A percentile compares a stretch with the other conserved stretches of the same genome.
Evolutionary conservation across 2,329 filamentous ascomycete genomes (phyloP).

Genomic region (Teratosphaeria pseudoeucalypti): DNA sequence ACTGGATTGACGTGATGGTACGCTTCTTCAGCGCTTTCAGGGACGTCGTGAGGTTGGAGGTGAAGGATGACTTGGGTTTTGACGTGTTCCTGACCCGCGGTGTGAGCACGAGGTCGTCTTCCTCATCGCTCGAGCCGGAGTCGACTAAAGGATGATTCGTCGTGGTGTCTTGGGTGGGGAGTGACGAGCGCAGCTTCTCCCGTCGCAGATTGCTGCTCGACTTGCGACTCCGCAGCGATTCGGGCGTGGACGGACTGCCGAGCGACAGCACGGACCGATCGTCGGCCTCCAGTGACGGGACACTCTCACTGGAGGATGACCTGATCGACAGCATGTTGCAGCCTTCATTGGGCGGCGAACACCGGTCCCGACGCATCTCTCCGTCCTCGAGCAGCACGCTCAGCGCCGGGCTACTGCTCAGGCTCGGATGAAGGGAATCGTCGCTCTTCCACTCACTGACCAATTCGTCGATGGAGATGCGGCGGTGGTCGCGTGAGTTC

Average conservation of each 20-base stretch:
- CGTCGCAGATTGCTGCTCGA: slow-evolving; percentile 32
- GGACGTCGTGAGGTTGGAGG: slow-evolving; percentile 54
- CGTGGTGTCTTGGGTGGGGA: slow-evolving; percentile 43
- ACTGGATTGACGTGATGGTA: slow-evolving; percentile 48
- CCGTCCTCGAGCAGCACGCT: slow-evolving; percentile 47
- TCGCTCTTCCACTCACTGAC: slow-evolving; percentile 46
- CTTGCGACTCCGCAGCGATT: slow-evolving; percentile 22
- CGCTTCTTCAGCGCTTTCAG: slow-evolving; percentile 51
- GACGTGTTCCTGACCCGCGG: slow-evolving; percentile 23
- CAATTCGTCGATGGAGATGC: slow-evolving; percentile 47
- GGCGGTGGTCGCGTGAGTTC: slow-evolving; percentile 30
- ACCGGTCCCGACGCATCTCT: slow-evolving; percentile 6
- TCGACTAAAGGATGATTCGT: slow-evolving; percentile 48
- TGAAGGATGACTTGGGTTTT: slow-evolving; percentile 42
- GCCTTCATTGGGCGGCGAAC: neutral
- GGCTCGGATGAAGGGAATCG: slow-evolving; percentile 20
- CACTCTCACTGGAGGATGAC: slow-evolving; percentile 49
- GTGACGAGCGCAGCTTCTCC: slow-evolving; percentile 39
- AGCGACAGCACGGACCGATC: slow-evolving; percentile 38
- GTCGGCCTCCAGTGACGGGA: slow-evolving; percentile 42
- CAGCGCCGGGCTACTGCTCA: slow-evolving; percentile 29
- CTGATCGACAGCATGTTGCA: slow-evolving; percentile 21
- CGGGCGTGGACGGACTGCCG: slow-evolving; percentile 34
- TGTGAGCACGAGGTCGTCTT: slow-evolving; percentile 24
- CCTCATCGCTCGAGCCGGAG: slow-evolving; percentile 20